Evolutionary conservation across 495 filamentous ascomycete genomes (phyloP).

Genomic region (Penicillium dipodomyicola): DNA sequence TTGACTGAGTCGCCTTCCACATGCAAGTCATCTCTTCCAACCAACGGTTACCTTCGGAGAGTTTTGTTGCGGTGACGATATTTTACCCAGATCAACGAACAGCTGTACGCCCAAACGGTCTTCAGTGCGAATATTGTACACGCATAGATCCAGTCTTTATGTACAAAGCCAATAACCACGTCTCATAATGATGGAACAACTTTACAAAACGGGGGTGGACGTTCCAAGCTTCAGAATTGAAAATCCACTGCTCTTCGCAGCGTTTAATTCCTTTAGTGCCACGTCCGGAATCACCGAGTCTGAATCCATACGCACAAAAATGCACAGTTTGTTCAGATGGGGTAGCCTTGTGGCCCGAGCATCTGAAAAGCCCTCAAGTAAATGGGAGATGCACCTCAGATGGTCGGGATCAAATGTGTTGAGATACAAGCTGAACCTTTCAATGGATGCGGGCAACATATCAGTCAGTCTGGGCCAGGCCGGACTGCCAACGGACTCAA

Average conservation of each 20-base stretch:
- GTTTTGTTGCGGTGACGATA: too few relatives aligned
- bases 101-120: too few relatives aligned
- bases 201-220: neutral
- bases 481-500: neutral
- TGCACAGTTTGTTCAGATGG: neutral
- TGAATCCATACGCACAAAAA: neutral
- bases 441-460: neutral
- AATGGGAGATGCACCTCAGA: neutral
- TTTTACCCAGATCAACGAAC: too few relatives aligned
- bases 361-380: neutral
- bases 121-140: too few relatives aligned
- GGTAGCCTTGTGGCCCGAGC: neutral
- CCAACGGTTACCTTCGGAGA: too few relatives aligned
- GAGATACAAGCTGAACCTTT: neutral
- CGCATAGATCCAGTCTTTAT: too few relatives aligned
- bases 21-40: too few relatives aligned
- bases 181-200: neutral
- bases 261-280: neutral
- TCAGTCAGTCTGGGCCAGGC: neutral
- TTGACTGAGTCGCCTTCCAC: too few relatives aligned
- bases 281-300: neutral
- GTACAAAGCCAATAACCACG: neutral
- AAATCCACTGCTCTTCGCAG: neutral
- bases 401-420: neutral
- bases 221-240: neutral